These are phyloP conservation scores for Saccharomycopsis selenospora DNA, from an alignment of 805 yeast species.

Conservation along the genomic window DNA sequence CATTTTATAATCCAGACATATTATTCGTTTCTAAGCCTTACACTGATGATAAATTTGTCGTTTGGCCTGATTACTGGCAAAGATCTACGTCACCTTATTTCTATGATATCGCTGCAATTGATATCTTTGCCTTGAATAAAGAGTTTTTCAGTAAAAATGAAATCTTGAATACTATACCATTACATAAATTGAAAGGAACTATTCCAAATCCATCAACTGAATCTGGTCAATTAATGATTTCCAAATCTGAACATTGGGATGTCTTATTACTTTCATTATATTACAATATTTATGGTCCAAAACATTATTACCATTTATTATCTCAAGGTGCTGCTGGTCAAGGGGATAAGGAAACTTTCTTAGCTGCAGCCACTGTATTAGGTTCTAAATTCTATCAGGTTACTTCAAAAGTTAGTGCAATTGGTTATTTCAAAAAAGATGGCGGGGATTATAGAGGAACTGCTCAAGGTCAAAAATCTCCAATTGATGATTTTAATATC, in stretches of 20 bases:
- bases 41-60: constrained; percentile 36
- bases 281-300: constrained; percentile 62
- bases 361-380: constrained; percentile 56
- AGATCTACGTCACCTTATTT: constrained; percentile 57
- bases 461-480: constrained; percentile 19
- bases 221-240: constrained; percentile 60
- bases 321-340: constrained; percentile 73
- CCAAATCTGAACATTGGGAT: constrained; percentile 50
- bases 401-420: constrained; percentile 30
- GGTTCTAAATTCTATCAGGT: constrained; percentile 48
- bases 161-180: constrained; percentile 33
- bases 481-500: constrained; percentile 16
- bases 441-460: constrained; percentile 17
- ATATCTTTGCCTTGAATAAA: constrained; percentile 32
- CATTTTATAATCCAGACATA: constrained; percentile 53
- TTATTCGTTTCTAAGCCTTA: constrained; percentile 41
- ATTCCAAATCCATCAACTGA: constrained; percentile 64
- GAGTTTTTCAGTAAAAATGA: constrained; percentile 34
- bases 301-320: constrained; percentile 57
- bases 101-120: constrained; percentile 44
- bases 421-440: constrained; percentile 30
- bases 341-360: constrained; percentile 75
- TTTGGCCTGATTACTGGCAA: constrained; percentile 72
- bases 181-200: constrained; percentile 57
- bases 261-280: constrained; percentile 54